Conservation (phyloP, 1,284 basidiomycete species). For the Tetrapyrgos nigripes region DNA sequence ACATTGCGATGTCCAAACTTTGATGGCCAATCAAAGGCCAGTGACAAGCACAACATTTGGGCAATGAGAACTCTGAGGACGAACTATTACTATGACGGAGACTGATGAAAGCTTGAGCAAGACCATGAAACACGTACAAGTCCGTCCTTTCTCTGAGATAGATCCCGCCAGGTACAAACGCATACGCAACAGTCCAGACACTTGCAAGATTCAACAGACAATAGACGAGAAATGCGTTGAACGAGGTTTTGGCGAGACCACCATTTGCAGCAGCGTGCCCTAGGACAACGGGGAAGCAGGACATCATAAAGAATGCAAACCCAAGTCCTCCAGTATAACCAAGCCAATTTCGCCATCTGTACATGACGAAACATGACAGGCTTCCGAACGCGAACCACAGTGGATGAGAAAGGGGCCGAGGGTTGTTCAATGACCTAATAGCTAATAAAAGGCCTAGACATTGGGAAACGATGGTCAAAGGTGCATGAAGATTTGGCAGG, state of each 20-base stretch:
- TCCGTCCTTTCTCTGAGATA: slow-evolving; percentile 86
- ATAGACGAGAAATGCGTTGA: slow-evolving; percentile 67
- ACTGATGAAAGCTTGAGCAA: not conserved
- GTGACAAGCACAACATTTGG: slow-evolving; percentile 56
- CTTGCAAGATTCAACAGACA: slow-evolving; percentile 73
- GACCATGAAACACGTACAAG: slow-evolving; percentile 54
- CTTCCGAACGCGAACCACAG: slow-evolving; percentile 59
- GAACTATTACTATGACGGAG: slow-evolving; percentile 1
- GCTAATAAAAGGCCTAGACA: slow-evolving; percentile 60
- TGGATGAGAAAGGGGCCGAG: slow-evolving; percentile 46
- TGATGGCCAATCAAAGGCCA: slow-evolving; percentile 52
- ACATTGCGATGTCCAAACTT: slow-evolving; percentile 4
- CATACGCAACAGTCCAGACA: slow-evolving; percentile 91
- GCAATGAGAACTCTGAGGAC: slow-evolving; percentile 53
- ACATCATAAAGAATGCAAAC: slow-evolving; percentile 73
- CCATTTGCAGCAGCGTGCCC: slow-evolving; percentile 43
- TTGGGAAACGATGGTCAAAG: slow-evolving; percentile 73
- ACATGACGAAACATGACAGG: slow-evolving; percentile 62
- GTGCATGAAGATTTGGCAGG: slow-evolving; percentile 76
- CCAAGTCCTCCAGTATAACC: slow-evolving; percentile 79
- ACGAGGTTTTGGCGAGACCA: slow-evolving; percentile 55
- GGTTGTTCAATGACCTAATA: slow-evolving; percentile 20
- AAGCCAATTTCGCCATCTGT: slow-evolving; percentile 71
- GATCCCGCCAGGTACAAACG: slow-evolving; percentile 88
- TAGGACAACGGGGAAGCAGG: slow-evolving; percentile 65